Base-by-base conservation (phyloP, 352 stramenopile genomes). In the Phytophthora megakarya region DNA sequence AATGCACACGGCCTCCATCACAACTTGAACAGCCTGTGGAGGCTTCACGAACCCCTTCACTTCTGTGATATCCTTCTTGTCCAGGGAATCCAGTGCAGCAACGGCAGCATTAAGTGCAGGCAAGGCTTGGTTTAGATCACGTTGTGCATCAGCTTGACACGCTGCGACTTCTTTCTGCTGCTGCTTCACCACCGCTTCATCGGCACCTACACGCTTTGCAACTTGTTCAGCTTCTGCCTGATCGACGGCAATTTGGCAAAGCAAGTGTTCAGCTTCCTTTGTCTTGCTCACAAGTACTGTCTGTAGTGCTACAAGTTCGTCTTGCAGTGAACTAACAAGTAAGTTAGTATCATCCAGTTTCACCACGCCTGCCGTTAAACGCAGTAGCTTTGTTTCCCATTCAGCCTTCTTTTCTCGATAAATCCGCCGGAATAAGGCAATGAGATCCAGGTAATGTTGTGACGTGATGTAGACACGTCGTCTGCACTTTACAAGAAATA, bases 361-460 rank as follows among this genome's bases (percentile, higher is more conserved):
- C 22, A 90, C 69, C 9, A 91, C 81, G 3, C 86, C 85, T 3
- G 74, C 72, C 7, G 69, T 86, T 7, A 95, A 62, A 1, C 83
- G 77, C 7, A 82, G 70, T 0, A 92, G 58, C 38, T 87, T 90
- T 3, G 65, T 63, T 22, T 84, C 69, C 38, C 83, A 63, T 0
- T 37, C 32, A 1, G 28, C 57, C 37, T 78, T 75, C 43, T 91
- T 86, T 19, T 90, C 78, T 0, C 30, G 44, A 42, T 96, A 81
- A 42, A 96, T 89, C 5, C 80, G 64, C n/a, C 87, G 55, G 23
- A 96, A 98, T 18, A 95, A 79, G 5, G 84, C 65, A 21, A 98
- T 93, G 13, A 98, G 61, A 51, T 97, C 92, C 13, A 98, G 73
- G 50, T 97, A 97, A 44, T 96, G 86, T 35, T 93, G 85, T 19